Percentiles rank a stretch among this genome's conserved stretches.
phyloP scores from a whole-genome alignment of 805 yeast genomes.

The Yarrowia divulgata region DNA sequence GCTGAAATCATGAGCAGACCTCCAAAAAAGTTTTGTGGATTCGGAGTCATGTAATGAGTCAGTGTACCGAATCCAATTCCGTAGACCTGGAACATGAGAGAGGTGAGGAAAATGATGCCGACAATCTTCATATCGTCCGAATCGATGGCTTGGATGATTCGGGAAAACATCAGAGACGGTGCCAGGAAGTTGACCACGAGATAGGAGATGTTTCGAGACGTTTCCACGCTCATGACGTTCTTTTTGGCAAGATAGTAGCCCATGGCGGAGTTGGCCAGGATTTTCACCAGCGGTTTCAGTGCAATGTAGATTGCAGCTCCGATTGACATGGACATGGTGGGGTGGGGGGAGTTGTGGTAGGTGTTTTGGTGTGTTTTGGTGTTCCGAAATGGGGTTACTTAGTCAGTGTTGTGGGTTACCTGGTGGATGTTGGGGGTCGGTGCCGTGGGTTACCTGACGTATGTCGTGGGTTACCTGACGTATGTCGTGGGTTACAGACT shows the following conservation, averaged over 20 bases:
- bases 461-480: too few species aligned
- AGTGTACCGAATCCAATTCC: conserved; percentile 57
- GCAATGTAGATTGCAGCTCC: conserved; percentile 79
- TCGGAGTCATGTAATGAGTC: conserved; percentile 58
- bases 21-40: conserved; percentile 78
- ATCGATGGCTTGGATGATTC: conserved; percentile 69
- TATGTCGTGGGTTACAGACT: too few species aligned
- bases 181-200: conserved; percentile 70
- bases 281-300: conserved; percentile 85
- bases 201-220: conserved; percentile 72
- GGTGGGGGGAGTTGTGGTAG: not conserved
- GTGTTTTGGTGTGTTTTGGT: not conserved
- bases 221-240: conserved; percentile 68
- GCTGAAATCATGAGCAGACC: conserved; percentile 76
- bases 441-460: too few species aligned
- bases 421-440: not conserved
- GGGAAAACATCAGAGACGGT: conserved; percentile 79
- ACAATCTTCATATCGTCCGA: conserved; percentile 72
- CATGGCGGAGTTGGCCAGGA: conserved; percentile 70
- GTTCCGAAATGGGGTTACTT: too few species aligned
- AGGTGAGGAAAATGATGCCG: conserved; percentile 66
- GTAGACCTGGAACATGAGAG: conserved; percentile 54
- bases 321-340: conserved; percentile 31
- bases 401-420: not conserved
- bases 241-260: conserved; percentile 70